Evolutionary conservation across 306 rosid genomes (phyloP), one percentile per base, ranked within the genome.

Genomic region (Arachis stenosperma): DNA sequence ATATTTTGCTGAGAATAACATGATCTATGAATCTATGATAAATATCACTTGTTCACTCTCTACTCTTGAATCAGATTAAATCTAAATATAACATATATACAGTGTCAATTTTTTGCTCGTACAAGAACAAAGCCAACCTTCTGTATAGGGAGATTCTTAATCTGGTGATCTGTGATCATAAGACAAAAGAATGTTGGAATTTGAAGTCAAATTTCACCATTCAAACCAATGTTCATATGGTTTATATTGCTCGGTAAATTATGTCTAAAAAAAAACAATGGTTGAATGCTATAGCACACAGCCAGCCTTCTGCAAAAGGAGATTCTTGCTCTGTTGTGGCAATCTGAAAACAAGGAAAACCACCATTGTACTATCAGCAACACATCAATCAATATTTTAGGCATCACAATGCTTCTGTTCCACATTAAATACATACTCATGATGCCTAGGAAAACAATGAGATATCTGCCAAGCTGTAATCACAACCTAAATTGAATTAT

Each of bases 351-450:
- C 75, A 70, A 51, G 64, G 84, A 78, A 1, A 76, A 79, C 75
- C 87, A 65, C 88, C 87, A 89, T 29, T 80, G 79, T 47, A 65
- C 79, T 11, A 90, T 82, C 43, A 85, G 82, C 41, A 84, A 85
- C 80, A 87, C 61, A 65, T 82, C 87, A 13, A 84, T 84, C 27
- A 22, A 22, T 22, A 82, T 85, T 87, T 47, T 82, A 85, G 54
- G 85, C 87, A 76, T 87, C 85, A 14, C 66, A 85, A 14, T 82
- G 77, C 63, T 87, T 87, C 78, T 85, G 67, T 43, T 86, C 84
- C 82, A 83, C 96, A 8, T 90, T 84, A 70, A 87, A 87, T 70
- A 90, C 90, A 8, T 85, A 85, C 63, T 87, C 78, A 74, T 87
- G 88, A 73, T 81, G 90, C 74, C 36, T 62, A 40, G 33, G 17